These are phyloP conservation scores for Hyaloperonospora arabidopsidis DNA, from an alignment of 352 stramenopile genomes.

Conservation along the genomic window DNA sequence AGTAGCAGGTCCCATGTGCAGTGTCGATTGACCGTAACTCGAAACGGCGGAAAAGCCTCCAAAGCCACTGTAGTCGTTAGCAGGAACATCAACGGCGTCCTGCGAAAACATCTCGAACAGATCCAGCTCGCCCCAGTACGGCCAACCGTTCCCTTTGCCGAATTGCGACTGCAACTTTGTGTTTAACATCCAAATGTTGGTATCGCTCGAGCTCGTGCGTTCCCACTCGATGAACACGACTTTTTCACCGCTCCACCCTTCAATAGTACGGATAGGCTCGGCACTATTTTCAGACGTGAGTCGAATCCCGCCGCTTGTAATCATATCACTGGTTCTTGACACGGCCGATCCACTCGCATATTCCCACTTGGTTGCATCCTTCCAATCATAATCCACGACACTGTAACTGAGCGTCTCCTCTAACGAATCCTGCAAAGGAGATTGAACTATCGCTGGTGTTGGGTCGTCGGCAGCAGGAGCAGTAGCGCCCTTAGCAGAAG, in stretches of 20 bases:
- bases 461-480: neutral
- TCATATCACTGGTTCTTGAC: conserved; percentile 26
- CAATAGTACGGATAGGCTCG: conserved; percentile 52
- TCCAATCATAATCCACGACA: conserved; percentile 62
- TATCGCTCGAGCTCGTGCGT: conserved; percentile 50
- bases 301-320: conserved; percentile 45
- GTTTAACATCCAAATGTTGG: conserved; percentile 84
- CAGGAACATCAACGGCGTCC: conserved; percentile 28
- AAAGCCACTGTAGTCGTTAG: conserved; percentile 50
- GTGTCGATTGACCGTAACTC: conserved; percentile 63
- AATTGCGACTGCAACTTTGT: conserved; percentile 67
- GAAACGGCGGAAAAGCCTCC: conserved; percentile 27
- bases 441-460: conserved; percentile 10
- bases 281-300: conserved; percentile 43
- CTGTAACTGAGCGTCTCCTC: conserved; percentile 38
- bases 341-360: conserved; percentile 38
- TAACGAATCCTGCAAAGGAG: conserved; percentile 18
- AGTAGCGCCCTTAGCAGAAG: conserved; percentile 7
- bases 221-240: conserved; percentile 70
- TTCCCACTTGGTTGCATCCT: conserved; percentile 49
- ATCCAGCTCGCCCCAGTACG: conserved; percentile 69
- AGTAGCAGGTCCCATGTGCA: conserved; percentile 54
- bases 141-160: conserved; percentile 46
- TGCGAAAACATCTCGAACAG: conserved; percentile 84
- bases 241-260: conserved; percentile 63